Evolutionary conservation across 805 yeast genomes (phyloP).

Genomic region (Starmerella bombicola): DNA sequence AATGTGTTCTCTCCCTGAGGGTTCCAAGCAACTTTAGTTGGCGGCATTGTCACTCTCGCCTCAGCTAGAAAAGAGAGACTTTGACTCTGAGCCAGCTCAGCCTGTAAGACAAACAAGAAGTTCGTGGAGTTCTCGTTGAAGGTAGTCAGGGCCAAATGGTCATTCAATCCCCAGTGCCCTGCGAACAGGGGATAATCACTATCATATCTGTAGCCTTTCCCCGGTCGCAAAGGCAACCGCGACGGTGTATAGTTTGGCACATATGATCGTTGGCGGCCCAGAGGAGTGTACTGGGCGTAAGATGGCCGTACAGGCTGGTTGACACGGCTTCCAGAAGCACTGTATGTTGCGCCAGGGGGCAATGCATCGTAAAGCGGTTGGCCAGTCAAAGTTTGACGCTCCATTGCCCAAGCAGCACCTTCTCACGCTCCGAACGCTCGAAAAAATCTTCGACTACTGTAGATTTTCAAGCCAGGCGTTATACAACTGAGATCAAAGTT

Average conservation of each 20-base stretch:
- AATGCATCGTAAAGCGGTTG: slow-evolving; percentile 13
- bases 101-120: slow-evolving; percentile 34
- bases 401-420: too few relatives aligned
- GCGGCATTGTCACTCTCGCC: slow-evolving; percentile 48
- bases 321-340: neutral
- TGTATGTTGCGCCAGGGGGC: neutral
- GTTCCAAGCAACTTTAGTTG: slow-evolving; percentile 66
- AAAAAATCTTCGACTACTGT: too few relatives aligned
- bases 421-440: too few relatives aligned
- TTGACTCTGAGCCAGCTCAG: slow-evolving; percentile 4
- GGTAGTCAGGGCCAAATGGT: slow-evolving; percentile 55
- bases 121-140: slow-evolving; percentile 68
- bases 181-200: slow-evolving; percentile 40
- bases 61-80: slow-evolving; percentile 33
- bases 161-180: slow-evolving; percentile 40
- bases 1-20: slow-evolving; percentile 32
- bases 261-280: neutral
- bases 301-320: neutral
- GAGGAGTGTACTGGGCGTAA: neutral
- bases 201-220: slow-evolving; percentile 24
- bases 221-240: neutral
- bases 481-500: too few relatives aligned
- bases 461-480: too few relatives aligned
- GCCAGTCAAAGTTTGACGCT: slow-evolving; percentile 8
- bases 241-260: neutral